Base-by-base conservation (phyloP, 2,329 filamentous ascomycete genomes). In the Aureobasidium namibiae region DNA sequence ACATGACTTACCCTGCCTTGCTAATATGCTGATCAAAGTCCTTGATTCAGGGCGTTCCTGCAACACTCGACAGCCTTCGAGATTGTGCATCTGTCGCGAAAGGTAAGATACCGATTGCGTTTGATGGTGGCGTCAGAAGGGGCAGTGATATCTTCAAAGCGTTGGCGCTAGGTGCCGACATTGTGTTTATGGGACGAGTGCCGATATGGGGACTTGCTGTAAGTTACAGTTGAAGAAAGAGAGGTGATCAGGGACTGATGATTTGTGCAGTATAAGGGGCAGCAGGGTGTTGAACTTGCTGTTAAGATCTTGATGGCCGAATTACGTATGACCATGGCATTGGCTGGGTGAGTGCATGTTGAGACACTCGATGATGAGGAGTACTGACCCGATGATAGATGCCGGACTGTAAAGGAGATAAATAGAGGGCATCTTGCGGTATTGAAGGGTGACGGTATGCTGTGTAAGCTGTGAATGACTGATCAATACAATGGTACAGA, bases 91-190 rank as follows among this genome's bases (percentile, higher is more conserved):
- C 66, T 2, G 73, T 71, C 6, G 73, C 72, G 1, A 63, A 68
- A 2, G 76, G 78, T 18, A 77, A 76, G 60, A 73, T 86, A n/a
- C 79, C 80, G 0, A 75, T 88, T 21, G 76, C 87, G 44, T 80
- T 88, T 16, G 86, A 88, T 65, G 79, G 76, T 11, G 81, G 82
- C 0, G 78, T 84, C 33, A 67, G 82, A 39, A 76, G 77, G 14
- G 82, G 80, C 0, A 79, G 76, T 0, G 82, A 85, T 66, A 74
- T 83, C 11, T 79, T 84, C 70, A 84, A 84, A 66, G 81, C 81
- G 1, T 67, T 82, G 2, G 76, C 78, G 2, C 67, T 82, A 2
- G 79, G 79, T 2, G 80, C 79, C 0, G 72, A 79, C 56, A 80
- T 72, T 66, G 76, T 71, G 60, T 82, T 70, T 76, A 68, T 79